Conservation (phyloP, 768 basidiomycete species). For the Tylopilus sp. region DNA sequence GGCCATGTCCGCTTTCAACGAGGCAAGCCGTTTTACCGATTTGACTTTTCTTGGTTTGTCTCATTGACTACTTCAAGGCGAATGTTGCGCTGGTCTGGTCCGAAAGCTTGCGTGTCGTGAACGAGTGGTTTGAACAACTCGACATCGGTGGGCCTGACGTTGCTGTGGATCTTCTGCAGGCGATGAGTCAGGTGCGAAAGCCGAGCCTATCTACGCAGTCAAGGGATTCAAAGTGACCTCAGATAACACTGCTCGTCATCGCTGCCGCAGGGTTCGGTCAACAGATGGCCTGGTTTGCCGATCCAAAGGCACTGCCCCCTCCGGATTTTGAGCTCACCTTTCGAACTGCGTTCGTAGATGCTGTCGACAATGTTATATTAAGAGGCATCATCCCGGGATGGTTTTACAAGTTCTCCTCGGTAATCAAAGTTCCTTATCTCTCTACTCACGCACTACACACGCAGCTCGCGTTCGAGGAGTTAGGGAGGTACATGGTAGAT, state of each 20-base stretch:
- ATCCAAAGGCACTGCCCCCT: slow-evolving; percentile 20
- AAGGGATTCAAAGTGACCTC: not conserved
- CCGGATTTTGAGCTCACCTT: slow-evolving; percentile 37
- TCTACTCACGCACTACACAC: slow-evolving; percentile 29
- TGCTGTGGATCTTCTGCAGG: slow-evolving; percentile 12
- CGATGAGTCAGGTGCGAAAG: slow-evolving; percentile 14
- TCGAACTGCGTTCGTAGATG: slow-evolving; percentile 30
- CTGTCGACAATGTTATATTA: slow-evolving; percentile 23
- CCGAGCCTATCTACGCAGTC: not conserved
- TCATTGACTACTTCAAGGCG: too few species aligned
- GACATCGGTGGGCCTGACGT: slow-evolving; percentile 23
- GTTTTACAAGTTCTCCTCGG: slow-evolving; percentile 23
- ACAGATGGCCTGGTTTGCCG: slow-evolving; percentile 32
- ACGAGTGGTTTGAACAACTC: slow-evolving; percentile 42
- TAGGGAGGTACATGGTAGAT: slow-evolving; percentile 40
- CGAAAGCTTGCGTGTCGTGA: slow-evolving; percentile 24
- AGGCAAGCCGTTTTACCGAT: too few species aligned
- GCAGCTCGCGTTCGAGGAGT: slow-evolving; percentile 31
- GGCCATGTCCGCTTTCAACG: too few species aligned
- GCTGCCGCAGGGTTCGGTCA: slow-evolving; percentile 43
- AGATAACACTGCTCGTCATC: slow-evolving; percentile 39
- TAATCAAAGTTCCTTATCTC: slow-evolving; percentile 29
- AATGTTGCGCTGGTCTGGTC: too few species aligned
- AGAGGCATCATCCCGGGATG: slow-evolving; percentile 34
- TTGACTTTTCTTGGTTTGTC: too few species aligned